Base-by-base conservation (phyloP, 345 rosid species). In the Eucalyptus viminalis region DNA sequence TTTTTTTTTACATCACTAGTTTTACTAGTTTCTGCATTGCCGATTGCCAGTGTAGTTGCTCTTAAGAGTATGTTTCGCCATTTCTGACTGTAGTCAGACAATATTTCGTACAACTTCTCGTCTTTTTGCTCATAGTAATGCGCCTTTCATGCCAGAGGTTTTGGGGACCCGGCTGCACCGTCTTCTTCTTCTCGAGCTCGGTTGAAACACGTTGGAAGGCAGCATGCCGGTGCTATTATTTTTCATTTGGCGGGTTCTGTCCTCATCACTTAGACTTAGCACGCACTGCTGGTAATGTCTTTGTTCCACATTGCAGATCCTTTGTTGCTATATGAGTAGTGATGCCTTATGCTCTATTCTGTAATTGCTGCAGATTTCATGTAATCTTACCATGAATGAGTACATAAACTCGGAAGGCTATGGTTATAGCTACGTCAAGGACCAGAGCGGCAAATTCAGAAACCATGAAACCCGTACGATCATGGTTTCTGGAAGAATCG, bases 341-440 rank as follows among this genome's bases (percentile, higher is more conserved):
- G 44, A 72, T 72, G 14, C 47, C 83, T 19, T 5, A 21, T 4
- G 47, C 27, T 76, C 27, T 34, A 34, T 76, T 76, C 29, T 40
- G 47, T 40, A 43, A 72, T 80, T 54, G n/a, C 40, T 51, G 88
- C 92, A 96, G 98, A 96, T 96, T 91, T 94, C 97, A 69, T 95
- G 95, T 89, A 97, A 96, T 89, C 93, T 97, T 91, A 96, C 99
- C 88, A 95, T 97, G 21, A 96, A 96, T 88, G 99, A 97, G 92
- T 94, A 95, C 97, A 97, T 96, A 67, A 96, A 97, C 45, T 92
- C 87, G 40, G 60, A 94, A 92, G 97, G 98, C 31, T 95, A 96
- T 89, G 1, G 15, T 40, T 6, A 40, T 21, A 95, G 94, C 93
- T 94, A 96, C 94, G 95, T 97, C 16, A 93, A 94, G 92, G 97